Percentiles rank a stretch among this genome's conserved stretches.
Conservation (phyloP, 2,329 filamentous ascomycete species). For the Botryotinia narcissicola region DNA sequence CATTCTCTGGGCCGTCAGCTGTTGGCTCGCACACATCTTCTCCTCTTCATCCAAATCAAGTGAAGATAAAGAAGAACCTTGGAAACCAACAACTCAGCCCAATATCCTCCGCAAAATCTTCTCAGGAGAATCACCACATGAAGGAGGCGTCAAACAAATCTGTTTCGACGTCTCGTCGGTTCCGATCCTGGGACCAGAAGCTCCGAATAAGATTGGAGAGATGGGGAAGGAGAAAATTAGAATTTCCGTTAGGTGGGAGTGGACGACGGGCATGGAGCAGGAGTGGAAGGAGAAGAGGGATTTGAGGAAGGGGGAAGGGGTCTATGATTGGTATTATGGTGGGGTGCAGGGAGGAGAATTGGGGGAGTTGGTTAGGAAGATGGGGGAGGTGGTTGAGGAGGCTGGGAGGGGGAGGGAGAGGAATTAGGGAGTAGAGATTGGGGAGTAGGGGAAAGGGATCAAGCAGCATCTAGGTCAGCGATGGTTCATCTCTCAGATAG, state of each 20-base stretch:
- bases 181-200: neutral
- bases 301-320: constrained; percentile 24
- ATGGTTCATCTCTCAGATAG: too few species aligned
- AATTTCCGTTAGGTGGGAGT: constrained; percentile 11
- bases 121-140: neutral
- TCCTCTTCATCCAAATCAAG: neutral
- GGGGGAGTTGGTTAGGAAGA: constrained; percentile 27
- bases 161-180: constrained; percentile 5
- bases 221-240: constrained; percentile 2
- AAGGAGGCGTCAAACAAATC: constrained; percentile 15
- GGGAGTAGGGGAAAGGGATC: too few species aligned
- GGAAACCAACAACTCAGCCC: constrained; percentile 5
- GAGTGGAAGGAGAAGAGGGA: constrained; percentile 19
- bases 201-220: neutral
- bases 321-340: constrained; percentile 31
- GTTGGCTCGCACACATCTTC: constrained; percentile 6
- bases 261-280: constrained; percentile 17
- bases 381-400: constrained; percentile 30
- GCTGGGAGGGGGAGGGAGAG: constrained; percentile 23
- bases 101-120: constrained; percentile 10
- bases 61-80: constrained; percentile 1
- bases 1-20: constrained; percentile 8
- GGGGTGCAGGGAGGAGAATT: constrained; percentile 23
- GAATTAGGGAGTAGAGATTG: neutral
- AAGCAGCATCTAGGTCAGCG: too few species aligned